phyloP scores from a whole-genome alignment of 2,329 filamentous ascomycete species.

The Bipolaris oryzae region DNA sequence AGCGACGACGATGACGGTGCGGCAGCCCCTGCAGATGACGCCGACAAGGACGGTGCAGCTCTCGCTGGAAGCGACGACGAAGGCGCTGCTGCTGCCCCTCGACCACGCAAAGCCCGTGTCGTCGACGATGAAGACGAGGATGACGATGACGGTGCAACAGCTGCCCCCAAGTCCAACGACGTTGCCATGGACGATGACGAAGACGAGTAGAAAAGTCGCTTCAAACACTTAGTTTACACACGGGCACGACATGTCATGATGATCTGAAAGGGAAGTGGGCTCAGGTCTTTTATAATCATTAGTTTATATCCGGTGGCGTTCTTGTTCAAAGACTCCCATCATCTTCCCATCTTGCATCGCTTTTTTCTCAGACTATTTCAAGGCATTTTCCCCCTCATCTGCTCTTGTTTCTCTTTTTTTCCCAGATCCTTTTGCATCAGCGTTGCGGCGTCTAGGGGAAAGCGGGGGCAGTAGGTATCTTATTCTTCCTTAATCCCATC shows the following conservation, averaged over 20 bases:
- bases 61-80: slow-evolving; percentile 1
- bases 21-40: slow-evolving; percentile 23
- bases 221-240: neutral
- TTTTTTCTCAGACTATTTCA: neutral
- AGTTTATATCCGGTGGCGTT: slow-evolving; percentile 1
- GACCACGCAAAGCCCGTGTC: slow-evolving; percentile 39
- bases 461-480: neutral
- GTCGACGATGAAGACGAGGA: slow-evolving; percentile 45
- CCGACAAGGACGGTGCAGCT: slow-evolving; percentile 12
- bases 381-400: neutral
- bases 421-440: slow-evolving; percentile 22
- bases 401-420: slow-evolving; percentile 6
- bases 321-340: neutral
- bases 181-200: slow-evolving; percentile 41
- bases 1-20: slow-evolving; percentile 37
- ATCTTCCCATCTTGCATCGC: neutral
- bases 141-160: slow-evolving; percentile 32
- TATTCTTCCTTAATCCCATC: neutral
- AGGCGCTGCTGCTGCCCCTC: slow-evolving; percentile 28
- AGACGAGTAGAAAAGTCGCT: slow-evolving; percentile 27
- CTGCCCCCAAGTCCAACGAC: slow-evolving; percentile 30
- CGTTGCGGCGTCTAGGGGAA: slow-evolving; percentile 23
- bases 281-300: neutral
- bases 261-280: neutral
- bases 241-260: neutral